A percentile compares a stretch with the other conserved stretches of the same genome.
Conservation (phyloP, 208 protist genomes). For the Ichthyophonus hoferi region DNA sequence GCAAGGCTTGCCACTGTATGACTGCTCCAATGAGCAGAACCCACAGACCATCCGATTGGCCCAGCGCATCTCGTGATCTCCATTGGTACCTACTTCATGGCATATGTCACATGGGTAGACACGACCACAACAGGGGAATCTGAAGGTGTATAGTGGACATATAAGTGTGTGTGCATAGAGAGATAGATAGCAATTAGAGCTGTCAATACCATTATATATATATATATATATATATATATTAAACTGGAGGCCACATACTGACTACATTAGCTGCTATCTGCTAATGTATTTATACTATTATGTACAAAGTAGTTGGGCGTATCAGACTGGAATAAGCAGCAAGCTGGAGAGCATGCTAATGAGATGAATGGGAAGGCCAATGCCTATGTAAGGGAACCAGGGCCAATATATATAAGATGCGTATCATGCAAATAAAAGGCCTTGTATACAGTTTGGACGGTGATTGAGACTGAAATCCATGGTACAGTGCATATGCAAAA, state of each 20-base stretch:
- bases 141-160: background rate
- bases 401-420: background rate
- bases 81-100: conserved; percentile 45
- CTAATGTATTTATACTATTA: background rate
- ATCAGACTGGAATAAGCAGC: background rate
- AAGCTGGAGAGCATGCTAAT: background rate
- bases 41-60: conserved; percentile 63
- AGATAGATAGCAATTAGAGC: background rate
- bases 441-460: no score
- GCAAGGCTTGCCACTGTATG: conserved; percentile 35
- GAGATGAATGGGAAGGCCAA: background rate
- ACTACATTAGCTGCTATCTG: background rate
- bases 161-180: background rate
- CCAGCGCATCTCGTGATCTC: conserved; percentile 39
- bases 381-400: background rate
- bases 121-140: conserved; percentile 56
- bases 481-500: no score
- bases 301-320: background rate
- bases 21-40: conserved; percentile 53
- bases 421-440: background rate
- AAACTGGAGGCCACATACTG: no score
- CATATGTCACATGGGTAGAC: conserved; percentile 58
- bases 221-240: background rate
- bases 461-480: no score
- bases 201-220: background rate